phyloP scores from a whole-genome alignment of 2,329 filamentous ascomycete species.

The Epichloe festucae region DNA sequence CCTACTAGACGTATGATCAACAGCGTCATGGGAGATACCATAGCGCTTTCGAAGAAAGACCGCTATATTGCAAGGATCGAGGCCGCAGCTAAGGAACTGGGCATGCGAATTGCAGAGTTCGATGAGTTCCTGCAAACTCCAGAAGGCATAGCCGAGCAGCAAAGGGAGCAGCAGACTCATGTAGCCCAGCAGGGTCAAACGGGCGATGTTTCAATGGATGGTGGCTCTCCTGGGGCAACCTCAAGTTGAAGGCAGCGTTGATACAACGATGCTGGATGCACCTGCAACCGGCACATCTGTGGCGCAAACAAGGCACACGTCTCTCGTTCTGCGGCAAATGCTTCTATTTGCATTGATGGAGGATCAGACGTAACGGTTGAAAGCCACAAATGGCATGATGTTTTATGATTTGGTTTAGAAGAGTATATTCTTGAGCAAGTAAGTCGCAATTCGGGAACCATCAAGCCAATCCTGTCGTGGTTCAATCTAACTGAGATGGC shows the following conservation, averaged over 20 bases:
- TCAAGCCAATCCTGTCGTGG: not conserved
- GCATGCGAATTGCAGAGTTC: slow-evolving; percentile 37
- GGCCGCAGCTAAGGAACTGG: slow-evolving; percentile 40
- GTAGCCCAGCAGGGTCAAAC: slow-evolving; percentile 11
- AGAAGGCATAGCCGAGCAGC: slow-evolving; percentile 16
- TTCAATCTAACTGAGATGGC: not conserved
- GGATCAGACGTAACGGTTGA: not conserved
- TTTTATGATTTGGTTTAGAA: not conserved
- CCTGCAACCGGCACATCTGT: not conserved
- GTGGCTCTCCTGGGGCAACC: slow-evolving; percentile 1
- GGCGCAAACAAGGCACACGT: not conserved
- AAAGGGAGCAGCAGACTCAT: slow-evolving; percentile 9
- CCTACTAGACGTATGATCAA: slow-evolving; percentile 12
- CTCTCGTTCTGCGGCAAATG: not conserved
- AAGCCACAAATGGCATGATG: not conserved
- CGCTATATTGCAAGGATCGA: slow-evolving; percentile 40
- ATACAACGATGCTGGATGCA: not conserved
- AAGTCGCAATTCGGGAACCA: not conserved
- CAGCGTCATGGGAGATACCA: slow-evolving; percentile 33
- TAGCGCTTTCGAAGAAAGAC: slow-evolving; percentile 28
- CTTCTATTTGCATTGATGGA: not conserved
- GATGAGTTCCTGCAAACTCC: slow-evolving; percentile 27
- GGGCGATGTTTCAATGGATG: slow-evolving; percentile 6
- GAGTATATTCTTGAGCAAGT: not conserved
- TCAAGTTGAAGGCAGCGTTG: not conserved